Evolutionary conservation across 2,329 filamentous ascomycete genomes (phyloP).

Genomic region (Sarocladiaceae sp.): DNA sequence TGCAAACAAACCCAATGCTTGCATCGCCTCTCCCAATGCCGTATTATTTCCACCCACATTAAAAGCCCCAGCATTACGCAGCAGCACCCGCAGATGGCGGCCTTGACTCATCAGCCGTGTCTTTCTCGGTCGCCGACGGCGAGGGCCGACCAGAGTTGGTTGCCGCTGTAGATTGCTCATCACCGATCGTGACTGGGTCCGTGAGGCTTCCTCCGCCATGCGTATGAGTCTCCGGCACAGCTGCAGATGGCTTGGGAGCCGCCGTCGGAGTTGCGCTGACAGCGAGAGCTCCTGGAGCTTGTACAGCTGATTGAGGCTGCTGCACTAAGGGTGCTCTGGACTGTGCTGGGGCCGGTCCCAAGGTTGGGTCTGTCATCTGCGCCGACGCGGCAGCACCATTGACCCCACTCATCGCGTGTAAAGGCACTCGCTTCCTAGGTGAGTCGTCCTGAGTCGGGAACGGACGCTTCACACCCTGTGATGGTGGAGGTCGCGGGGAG

Average conservation of each 20-base stretch:
- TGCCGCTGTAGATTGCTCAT: background rate
- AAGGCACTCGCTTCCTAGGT: constrained; percentile 22
- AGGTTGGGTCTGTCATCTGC: constrained; percentile 31
- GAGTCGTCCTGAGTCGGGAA: constrained; percentile 13
- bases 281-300: too few relatives aligned
- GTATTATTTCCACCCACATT: too few relatives aligned
- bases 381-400: constrained; percentile 30
- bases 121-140: background rate
- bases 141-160: background rate
- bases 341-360: constrained; percentile 17
- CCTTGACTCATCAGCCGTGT: background rate
- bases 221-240: background rate
- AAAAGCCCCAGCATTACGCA: too few relatives aligned
- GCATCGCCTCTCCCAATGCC: too few relatives aligned
- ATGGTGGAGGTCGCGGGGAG: background rate
- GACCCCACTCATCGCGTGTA: constrained; percentile 31
- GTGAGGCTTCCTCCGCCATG: constrained; percentile 14
- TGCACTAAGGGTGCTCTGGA: constrained; percentile 11
- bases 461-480: constrained; percentile 4
- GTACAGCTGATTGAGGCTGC: background rate
- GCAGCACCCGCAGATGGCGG: background rate
- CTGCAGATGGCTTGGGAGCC: background rate
- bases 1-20: too few relatives aligned
- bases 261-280: too few relatives aligned
- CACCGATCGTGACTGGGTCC: constrained; percentile 22